Base-by-base conservation (phyloP, 306 rosid species). In the Cicer chorassanicum region DNA sequence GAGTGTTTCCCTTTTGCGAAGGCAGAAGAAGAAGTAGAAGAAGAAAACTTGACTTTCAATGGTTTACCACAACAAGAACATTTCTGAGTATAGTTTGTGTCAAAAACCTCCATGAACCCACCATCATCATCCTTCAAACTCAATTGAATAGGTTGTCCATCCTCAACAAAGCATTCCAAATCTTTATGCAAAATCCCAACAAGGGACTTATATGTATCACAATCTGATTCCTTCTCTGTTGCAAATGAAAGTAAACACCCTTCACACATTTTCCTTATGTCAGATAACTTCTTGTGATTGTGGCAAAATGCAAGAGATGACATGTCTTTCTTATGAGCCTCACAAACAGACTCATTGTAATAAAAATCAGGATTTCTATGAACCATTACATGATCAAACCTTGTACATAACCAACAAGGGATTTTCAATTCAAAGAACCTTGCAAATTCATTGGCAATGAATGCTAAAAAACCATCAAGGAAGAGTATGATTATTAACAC, bases 141-240 rank as follows among this genome's bases (percentile, higher is more conserved):
- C 74, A 87, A 55, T 6, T 86, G 92, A 69, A 89, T 82, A 4
- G 82, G 87, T 56, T 71, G 81, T 15, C 87, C 93, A 6, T 88
- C 90, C 65, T 91, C 89, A 5, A 87, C 93, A 39, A 88, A 83
- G 64, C 91, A 84, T 34, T 91, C 97, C 8, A 89, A 82, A 79
- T 93, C 97, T 90, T 87, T 94, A 41, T 90, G 95, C 68, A 94
- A 63, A 80, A 91, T 88, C 63, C 97, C 97, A 1, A 91, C 88
- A 1, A 91, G 94, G 18, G 97, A 90, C 68, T 88, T 94, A 71
- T 92, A 87, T 1, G 93, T 85, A 65, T 84, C 89, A 15, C 85
- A 82, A 49, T 89, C 89, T 0, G 93, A 87, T 67, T 93, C 94
- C 64, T 72, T 89, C 60, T 87, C 90, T 0, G 91, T 88, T 7